Evolutionary conservation across 192 early-diverging fungal species (phyloP).

Genomic region (Phlyctochytrium bullatum): DNA sequence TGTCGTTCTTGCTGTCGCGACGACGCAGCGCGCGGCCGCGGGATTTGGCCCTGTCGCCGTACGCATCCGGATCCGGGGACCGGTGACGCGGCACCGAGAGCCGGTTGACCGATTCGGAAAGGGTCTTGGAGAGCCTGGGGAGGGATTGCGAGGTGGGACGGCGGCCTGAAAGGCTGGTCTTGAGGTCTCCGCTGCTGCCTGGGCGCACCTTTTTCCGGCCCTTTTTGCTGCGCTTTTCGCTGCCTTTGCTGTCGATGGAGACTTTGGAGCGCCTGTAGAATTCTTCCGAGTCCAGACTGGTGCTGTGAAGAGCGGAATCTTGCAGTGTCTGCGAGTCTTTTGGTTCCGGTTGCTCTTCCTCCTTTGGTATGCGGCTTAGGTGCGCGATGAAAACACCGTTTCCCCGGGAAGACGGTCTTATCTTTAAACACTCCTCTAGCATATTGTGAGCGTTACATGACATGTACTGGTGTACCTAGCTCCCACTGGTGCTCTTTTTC

Average conservation of each 20-base stretch:
- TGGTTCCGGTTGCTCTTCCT: no score
- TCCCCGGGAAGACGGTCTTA: constrained; percentile 55
- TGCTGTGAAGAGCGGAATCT: no score
- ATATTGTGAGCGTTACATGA: neutral
- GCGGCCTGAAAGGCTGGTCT: no score
- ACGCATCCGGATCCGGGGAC: neutral
- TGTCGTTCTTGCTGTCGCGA: constrained; percentile 14
- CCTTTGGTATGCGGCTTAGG: constrained; percentile 50
- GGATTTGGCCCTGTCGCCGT: constrained; percentile 3
- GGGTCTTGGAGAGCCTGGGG: constrained; percentile 14
- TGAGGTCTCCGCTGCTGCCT: no score
- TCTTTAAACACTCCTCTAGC: constrained; percentile 52
- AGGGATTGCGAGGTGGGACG: constrained; percentile 2
- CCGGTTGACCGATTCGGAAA: constrained; percentile 17
- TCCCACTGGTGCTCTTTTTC: constrained; percentile 29
- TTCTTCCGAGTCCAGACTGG: no score
- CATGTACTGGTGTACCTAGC: constrained; percentile 21
- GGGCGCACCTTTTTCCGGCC: no score
- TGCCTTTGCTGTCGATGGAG: no score
- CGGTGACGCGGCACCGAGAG: constrained; percentile 7
- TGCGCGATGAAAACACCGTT: constrained; percentile 94
- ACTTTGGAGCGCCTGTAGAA: no score
- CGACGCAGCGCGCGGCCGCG: constrained; percentile 12
- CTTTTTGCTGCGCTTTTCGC: no score
- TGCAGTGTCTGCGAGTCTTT: no score